Conservation (phyloP, 306 rosid genomes). For the Dalbergia cultrata region DNA sequence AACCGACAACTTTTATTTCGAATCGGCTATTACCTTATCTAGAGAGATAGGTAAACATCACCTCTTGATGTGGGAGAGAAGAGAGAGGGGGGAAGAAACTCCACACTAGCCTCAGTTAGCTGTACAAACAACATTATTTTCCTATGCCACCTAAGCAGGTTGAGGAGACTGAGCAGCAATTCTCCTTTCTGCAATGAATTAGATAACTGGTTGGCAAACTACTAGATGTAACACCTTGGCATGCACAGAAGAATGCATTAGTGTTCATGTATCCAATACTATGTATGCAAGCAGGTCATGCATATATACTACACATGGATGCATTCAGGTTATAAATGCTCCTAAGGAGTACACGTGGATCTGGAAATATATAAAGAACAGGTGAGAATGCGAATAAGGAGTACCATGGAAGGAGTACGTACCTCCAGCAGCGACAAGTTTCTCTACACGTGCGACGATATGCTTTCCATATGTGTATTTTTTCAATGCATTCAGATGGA, state of each 20-base stretch:
- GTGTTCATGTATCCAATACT: too few species aligned
- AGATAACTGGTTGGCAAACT: conserved; percentile 10
- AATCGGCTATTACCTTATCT: conserved; percentile 54
- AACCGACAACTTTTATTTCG: conserved; percentile 75
- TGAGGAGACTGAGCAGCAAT: conserved; percentile 89
- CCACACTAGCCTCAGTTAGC: conserved; percentile 93
- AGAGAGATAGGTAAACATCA: conserved; percentile 52
- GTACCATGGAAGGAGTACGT: neutral
- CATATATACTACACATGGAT: neutral
- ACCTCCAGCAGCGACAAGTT: conserved; percentile 99
- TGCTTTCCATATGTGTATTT: conserved; percentile 97
- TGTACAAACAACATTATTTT: conserved; percentile 74
- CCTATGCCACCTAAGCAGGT: conserved; percentile 72
- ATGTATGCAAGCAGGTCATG: neutral
- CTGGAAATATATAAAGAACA: too few species aligned
- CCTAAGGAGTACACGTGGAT: too few species aligned
- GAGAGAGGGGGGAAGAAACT: conserved; percentile 54
- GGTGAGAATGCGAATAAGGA: neutral
- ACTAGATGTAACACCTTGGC: neutral
- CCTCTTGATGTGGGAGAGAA: conserved; percentile 49
- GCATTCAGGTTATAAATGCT: neutral
- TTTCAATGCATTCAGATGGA: conserved; percentile 93
- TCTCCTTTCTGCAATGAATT: conserved; percentile 84
- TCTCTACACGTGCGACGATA: conserved; percentile 94
- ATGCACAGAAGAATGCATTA: neutral